phyloP scores from a whole-genome alignment of 169 alveolate species.

The Cryptosporidium sp. region DNA sequence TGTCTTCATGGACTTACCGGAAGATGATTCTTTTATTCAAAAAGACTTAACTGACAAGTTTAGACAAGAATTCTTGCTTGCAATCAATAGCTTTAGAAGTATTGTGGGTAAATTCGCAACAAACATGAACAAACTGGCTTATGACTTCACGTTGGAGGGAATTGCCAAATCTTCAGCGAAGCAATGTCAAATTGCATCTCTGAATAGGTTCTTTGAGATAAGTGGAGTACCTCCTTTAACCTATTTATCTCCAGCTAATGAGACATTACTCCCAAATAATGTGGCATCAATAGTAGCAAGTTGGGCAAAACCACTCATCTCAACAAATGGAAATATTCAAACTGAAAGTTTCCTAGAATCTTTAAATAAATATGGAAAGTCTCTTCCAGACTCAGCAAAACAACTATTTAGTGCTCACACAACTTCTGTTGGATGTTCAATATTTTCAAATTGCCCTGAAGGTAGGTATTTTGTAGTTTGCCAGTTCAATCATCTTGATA shows the following conservation, averaged over 20 bases:
- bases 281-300: constrained; percentile 66
- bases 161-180: constrained; percentile 59
- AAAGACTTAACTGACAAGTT: constrained; percentile 59
- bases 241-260: constrained; percentile 62
- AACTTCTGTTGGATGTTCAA: constrained; percentile 68
- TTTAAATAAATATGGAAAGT: constrained; percentile 8
- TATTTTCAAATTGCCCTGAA: constrained; percentile 68
- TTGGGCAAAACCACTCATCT: constrained; percentile 65
- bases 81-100: constrained; percentile 69
- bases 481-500: constrained; percentile 54
- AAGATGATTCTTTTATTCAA: constrained; percentile 30
- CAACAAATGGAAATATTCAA: constrained; percentile 53
- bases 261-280: constrained; percentile 67
- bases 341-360: constrained; percentile 14
- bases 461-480: constrained; percentile 66
- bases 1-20: constrained; percentile 59
- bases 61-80: constrained; percentile 69
- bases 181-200: constrained; percentile 67
- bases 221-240: constrained; percentile 72
- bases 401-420: constrained; percentile 75
- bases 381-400: constrained; percentile 41
- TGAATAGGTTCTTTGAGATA: constrained; percentile 48
- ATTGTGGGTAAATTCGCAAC: constrained; percentile 69
- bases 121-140: constrained; percentile 66
- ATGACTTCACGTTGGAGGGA: constrained; percentile 68